Conservation (phyloP, 2,329 filamentous ascomycete species). For the Fusarium zealandicum region DNA sequence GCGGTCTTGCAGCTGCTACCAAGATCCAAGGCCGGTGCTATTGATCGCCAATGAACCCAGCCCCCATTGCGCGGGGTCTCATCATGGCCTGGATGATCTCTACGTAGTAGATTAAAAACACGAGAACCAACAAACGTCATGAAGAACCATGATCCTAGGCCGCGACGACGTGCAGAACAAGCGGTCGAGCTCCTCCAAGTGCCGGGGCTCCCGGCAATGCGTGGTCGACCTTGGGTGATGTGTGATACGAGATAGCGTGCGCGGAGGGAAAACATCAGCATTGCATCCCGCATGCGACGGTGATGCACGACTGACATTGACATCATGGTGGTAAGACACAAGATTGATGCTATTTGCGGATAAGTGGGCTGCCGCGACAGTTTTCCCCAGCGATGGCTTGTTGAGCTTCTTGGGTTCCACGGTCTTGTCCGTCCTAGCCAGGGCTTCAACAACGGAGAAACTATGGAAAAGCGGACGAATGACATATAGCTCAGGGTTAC, state of each 20-base stretch:
- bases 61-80: conserved; percentile 18
- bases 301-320: conserved; percentile 28
- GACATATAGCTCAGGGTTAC: conserved; percentile 2
- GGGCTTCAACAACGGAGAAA: background rate
- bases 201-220: conserved; percentile 19
- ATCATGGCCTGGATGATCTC: conserved; percentile 21
- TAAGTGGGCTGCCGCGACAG: background rate
- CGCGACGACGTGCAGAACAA: conserved; percentile 2
- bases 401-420: conserved; percentile 22
- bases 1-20: conserved; percentile 1
- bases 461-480: background rate
- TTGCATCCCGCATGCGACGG: background rate
- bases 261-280: background rate
- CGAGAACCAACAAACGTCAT: conserved; percentile 26
- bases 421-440: conserved; percentile 1
- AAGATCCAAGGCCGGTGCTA: background rate
- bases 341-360: conserved; percentile 29
- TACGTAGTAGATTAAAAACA: conserved; percentile 13
- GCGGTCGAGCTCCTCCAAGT: conserved; percentile 4
- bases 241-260: conserved; percentile 12
- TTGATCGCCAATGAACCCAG: conserved; percentile 9
- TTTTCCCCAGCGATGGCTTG: conserved; percentile 6
- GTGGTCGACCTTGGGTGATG: background rate
- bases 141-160: background rate
- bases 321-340: conserved; percentile 35